Conservation (phyloP, 768 basidiomycete species). For the Lanmaoa rubissima region DNA sequence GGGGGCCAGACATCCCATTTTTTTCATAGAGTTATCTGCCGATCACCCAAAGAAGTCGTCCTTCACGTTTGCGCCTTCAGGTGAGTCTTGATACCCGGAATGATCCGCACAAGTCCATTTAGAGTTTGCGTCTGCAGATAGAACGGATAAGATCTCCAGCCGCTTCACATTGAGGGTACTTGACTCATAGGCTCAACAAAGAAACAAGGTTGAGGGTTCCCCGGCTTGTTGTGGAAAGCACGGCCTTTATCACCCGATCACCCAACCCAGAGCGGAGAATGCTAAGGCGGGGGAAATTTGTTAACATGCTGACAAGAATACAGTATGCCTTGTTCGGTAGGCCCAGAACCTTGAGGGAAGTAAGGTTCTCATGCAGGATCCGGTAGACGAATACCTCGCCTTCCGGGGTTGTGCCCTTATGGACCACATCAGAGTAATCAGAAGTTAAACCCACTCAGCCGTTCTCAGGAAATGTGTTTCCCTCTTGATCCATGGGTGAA, state of each 20-base stretch:
- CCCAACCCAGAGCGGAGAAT: neutral
- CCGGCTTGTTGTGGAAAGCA: constrained; percentile 8
- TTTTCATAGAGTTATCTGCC: constrained; percentile 5
- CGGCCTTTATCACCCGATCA: constrained; percentile 15
- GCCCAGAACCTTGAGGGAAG: constrained; percentile 14
- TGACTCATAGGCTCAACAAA: constrained; percentile 15
- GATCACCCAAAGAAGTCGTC: constrained; percentile 13
- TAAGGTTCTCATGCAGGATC: constrained; percentile 22
- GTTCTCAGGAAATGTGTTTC: constrained; percentile 16
- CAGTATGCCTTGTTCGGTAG: constrained; percentile 12
- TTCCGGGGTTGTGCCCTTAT: constrained; percentile 8
- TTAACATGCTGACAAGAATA: constrained; percentile 11
- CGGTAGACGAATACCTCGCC: constrained; percentile 5
- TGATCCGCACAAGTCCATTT: constrained; percentile 26
- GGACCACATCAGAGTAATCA: constrained; percentile 5
- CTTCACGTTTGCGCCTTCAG: constrained; percentile 16
- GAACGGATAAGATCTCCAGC: constrained; percentile 21
- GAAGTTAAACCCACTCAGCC: neutral
- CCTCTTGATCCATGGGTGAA: constrained; percentile 5
- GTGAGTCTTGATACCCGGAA: constrained; percentile 18
- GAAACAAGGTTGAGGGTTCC: constrained; percentile 21
- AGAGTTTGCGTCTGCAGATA: constrained; percentile 21
- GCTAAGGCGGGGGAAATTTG: constrained; percentile 5
- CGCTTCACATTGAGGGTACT: constrained; percentile 20
- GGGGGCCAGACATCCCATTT: neutral